These are phyloP conservation scores for Cystobasidium onofrii DNA, from an alignment of 768 basidiomycete genomes.

Conservation along the genomic window DNA sequence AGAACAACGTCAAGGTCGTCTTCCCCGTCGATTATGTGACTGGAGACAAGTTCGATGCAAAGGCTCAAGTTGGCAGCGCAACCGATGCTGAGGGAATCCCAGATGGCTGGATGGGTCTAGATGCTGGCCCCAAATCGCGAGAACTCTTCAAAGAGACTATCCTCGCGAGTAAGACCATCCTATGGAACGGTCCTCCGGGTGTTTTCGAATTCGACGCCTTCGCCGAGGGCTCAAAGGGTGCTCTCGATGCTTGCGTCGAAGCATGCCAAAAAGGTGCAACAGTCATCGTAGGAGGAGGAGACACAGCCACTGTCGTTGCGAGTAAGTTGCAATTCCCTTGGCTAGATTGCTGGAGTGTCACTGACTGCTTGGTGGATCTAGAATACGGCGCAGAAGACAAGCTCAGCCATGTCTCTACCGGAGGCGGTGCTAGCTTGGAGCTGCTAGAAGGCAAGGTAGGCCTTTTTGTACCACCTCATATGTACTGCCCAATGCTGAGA, in stretches of 20 bases:
- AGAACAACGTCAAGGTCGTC: constrained; percentile 83
- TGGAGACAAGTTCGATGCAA: constrained; percentile 88
- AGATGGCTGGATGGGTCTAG: constrained; percentile 88
- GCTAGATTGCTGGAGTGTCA: neutral
- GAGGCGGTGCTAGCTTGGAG: constrained; percentile 79
- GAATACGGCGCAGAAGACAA: constrained; percentile 71
- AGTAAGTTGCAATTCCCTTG: constrained; percentile 38
- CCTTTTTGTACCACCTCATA: neutral
- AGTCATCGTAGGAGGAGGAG: constrained; percentile 83
- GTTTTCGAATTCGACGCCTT: constrained; percentile 96
- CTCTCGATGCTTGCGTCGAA: constrained; percentile 76
- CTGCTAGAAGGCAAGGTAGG: constrained; percentile 91
- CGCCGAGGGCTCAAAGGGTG: constrained; percentile 69
- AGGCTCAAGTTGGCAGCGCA: constrained; percentile 72
- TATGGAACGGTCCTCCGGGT: constrained; percentile 90
- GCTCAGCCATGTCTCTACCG: constrained; percentile 92
- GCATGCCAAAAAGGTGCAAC: constrained; percentile 76
- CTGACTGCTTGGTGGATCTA: neutral
- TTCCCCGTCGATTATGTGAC: constrained; percentile 93
- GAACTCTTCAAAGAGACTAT: constrained; percentile 73
- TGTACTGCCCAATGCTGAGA: neutral
- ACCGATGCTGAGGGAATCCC: constrained; percentile 82
- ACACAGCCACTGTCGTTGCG: constrained; percentile 93
- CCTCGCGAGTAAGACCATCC: constrained; percentile 79
- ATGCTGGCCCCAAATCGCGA: constrained; percentile 75